Percentiles rank a stretch among this genome's conserved stretches.
Evolutionary conservation across 805 yeast genomes (phyloP).

Genomic region (fission yeast (Schizosaccharomyces pombe)): DNA sequence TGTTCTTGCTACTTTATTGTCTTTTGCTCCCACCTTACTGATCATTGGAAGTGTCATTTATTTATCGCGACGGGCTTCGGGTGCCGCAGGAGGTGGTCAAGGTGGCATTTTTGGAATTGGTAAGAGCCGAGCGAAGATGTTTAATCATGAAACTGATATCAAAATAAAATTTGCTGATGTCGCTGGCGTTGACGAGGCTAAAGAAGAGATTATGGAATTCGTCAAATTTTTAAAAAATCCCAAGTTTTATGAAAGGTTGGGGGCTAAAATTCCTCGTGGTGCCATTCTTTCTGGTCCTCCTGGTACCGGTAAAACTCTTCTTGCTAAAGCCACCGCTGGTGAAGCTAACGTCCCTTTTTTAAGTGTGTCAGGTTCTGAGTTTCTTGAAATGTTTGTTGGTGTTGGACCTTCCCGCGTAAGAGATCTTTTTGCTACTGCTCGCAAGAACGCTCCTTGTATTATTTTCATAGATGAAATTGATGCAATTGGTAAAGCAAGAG

Average conservation of each 20-base stretch:
- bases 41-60: slow-evolving; percentile 76
- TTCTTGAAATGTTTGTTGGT: slow-evolving; percentile 97
- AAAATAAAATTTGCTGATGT: slow-evolving; percentile 79
- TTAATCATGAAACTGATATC: slow-evolving; percentile 78
- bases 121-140: slow-evolving; percentile 60
- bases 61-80: slow-evolving; percentile 41
- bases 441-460: slow-evolving; percentile 84
- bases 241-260: slow-evolving; percentile 65
- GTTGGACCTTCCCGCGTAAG: slow-evolving; percentile 97
- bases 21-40: slow-evolving; percentile 69
- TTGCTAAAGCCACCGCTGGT: slow-evolving; percentile 97
- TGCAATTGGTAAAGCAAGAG: slow-evolving; percentile 92
- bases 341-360: slow-evolving; percentile 96
- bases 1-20: slow-evolving; percentile 35
- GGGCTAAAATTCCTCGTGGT: slow-evolving; percentile 96
- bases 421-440: slow-evolving; percentile 75
- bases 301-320: slow-evolving; percentile 93
- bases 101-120: slow-evolving; percentile 59
- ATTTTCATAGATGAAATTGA: slow-evolving; percentile 96
- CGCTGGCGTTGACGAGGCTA: slow-evolving; percentile 93
- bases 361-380: slow-evolving; percentile 91
- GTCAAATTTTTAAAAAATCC: slow-evolving; percentile 85
- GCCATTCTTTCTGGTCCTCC: slow-evolving; percentile 96
- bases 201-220: slow-evolving; percentile 93
- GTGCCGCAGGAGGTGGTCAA: slow-evolving; percentile 25